Conservation (phyloP, 352 stramenopile genomes). For the Pythium apleroticum region DNA sequence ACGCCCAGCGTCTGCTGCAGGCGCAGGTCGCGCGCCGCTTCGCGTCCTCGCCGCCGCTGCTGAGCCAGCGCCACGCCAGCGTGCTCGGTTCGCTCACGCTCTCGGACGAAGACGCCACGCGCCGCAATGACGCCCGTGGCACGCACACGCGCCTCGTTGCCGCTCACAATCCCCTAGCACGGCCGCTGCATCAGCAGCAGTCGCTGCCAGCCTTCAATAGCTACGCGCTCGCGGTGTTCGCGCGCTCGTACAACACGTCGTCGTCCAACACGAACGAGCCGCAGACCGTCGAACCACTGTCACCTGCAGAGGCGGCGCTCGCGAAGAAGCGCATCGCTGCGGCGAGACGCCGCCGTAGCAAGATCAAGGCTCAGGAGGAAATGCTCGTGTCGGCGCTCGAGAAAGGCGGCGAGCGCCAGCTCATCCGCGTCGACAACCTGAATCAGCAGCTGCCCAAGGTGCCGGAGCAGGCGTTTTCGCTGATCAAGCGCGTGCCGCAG, state of each 20-base stretch:
- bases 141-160: conserved; percentile 17
- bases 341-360: conserved; percentile 63
- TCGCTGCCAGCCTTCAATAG: conserved; percentile 24
- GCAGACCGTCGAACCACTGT: conserved; percentile 25
- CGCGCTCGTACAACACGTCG: conserved; percentile 49
- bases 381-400: conserved; percentile 76
- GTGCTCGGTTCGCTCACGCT: conserved; percentile 14
- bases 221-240: conserved; percentile 30
- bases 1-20: conserved; percentile 11
- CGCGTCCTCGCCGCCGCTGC: neutral
- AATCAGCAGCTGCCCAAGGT: conserved; percentile 79
- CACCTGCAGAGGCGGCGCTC: conserved; percentile 45
- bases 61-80: conserved; percentile 7
- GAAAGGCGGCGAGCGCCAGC: conserved; percentile 72
- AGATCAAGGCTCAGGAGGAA: conserved; percentile 81
- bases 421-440: conserved; percentile 79
- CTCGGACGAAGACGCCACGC: conserved; percentile 13
- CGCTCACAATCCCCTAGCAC: conserved; percentile 17
- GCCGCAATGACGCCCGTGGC: conserved; percentile 20
- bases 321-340: conserved; percentile 82
- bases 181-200: neutral
- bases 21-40: neutral
- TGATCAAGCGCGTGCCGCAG: conserved; percentile 74
- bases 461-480: conserved; percentile 55
- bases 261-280: conserved; percentile 34